Base-by-base conservation (phyloP, 345 rosid species). In the Eucalyptus polybractea region DNA sequence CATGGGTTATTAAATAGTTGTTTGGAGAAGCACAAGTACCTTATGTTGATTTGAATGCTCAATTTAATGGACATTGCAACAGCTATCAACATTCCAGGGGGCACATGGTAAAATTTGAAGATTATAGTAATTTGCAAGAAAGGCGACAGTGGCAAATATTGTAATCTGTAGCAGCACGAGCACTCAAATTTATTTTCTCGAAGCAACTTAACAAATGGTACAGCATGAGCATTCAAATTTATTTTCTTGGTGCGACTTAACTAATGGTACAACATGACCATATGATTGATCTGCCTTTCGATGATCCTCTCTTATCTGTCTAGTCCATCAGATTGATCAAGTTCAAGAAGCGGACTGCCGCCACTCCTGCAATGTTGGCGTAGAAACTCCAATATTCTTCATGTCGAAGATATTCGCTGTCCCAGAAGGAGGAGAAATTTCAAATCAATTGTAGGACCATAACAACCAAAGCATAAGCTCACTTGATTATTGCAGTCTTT, bases 401-500 rank as follows among this genome's bases (percentile, higher is more conserved):
- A 95, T 96, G 96, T 97, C 99, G 16, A 90, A 90, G 51, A 97
- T 90, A 92, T 96, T 97, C 86, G 95, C 98, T 97, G 96, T 76
- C 86, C 67, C 88, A 80, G 21, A 86, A 76, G 33, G 2, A 80
- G 33, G 50, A 47, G 89, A 40, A 12, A 11, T 50, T 50, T 50
- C 6, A 5, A 86, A 56, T 56, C 65, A 86, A 40, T 76, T 24
- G 27, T 0, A 24, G 83, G 83, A 72, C 47, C 42, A 76, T 21
- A 76, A 25, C 47, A 76, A 76, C 27, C 27, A 40, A 76, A 69
- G 80, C 81, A 69, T 33, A 0, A 17, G 81, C 42, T 33, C 13
- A 69, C 44, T 6, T 69, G 24, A 69, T 33, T 19, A 16, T 33
- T 33, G 13, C 4, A 17, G 44, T 69, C 13, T 69, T 69, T 69